A percentile compares a stretch with the other conserved stretches of the same genome.
Evolutionary conservation across 176 grass and related monocot species (phyloP).

Genomic region (Panicum miliaceum): DNA sequence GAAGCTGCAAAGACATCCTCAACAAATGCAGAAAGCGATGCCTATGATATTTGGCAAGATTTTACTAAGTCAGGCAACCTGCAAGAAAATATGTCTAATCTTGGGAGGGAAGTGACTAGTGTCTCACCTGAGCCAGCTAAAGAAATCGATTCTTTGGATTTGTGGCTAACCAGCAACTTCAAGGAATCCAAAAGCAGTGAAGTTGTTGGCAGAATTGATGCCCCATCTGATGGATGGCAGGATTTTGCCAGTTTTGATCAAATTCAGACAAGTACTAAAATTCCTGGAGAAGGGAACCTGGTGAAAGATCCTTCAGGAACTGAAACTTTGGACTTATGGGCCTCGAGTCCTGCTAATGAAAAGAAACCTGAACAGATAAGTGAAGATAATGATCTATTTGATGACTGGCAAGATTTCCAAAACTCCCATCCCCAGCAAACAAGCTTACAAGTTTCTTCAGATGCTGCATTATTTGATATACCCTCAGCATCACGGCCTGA

Average conservation of each 20-base stretch:
- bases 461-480: conserved; percentile 39
- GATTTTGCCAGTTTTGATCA: conserved; percentile 64
- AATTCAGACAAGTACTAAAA: conserved; percentile 26
- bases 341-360: conserved; percentile 34
- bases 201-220: conserved; percentile 35
- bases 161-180: conserved; percentile 47
- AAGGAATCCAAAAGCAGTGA: conserved; percentile 44
- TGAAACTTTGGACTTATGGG: conserved; percentile 47
- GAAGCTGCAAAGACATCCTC: conserved; percentile 34
- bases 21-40: conserved; percentile 39
- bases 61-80: conserved; percentile 44
- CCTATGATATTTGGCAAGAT: conserved; percentile 75
- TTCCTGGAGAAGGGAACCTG: conserved; percentile 31
- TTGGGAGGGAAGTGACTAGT: conserved; percentile 28
- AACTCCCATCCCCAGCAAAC: conserved; percentile 36
- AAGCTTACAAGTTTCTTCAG: conserved; percentile 41
- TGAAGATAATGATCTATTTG: conserved; percentile 58
- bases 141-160: conserved; percentile 49
- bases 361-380: conserved; percentile 38
- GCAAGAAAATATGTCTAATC: conserved; percentile 40
- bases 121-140: conserved; percentile 46
- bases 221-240: conserved; percentile 58
- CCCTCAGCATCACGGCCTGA: conserved; percentile 25
- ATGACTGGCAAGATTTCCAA: conserved; percentile 69
- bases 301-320: conserved; percentile 41